These are phyloP conservation scores for Eucalyptus decipiens DNA, from an alignment of 345 rosid species.

Conservation along the genomic window DNA sequence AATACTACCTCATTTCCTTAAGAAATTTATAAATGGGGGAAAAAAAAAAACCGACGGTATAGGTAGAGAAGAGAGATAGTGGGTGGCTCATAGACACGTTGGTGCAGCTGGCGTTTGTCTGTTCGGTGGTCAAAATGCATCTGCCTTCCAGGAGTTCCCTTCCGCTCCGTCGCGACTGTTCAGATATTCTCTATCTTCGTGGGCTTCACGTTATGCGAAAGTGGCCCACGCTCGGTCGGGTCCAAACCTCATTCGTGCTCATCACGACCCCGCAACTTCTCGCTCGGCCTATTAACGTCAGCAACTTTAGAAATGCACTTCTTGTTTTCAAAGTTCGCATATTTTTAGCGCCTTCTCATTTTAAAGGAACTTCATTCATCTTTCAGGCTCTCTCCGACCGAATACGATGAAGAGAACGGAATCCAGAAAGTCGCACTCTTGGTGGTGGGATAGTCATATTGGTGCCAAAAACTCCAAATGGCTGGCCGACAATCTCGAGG, in stretches of 20 bases:
- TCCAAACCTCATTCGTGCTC: background rate
- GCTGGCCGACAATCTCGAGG: constrained; percentile 81
- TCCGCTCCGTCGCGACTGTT: background rate
- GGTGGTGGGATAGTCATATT: constrained; percentile 92
- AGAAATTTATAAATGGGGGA: background rate
- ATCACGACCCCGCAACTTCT: background rate
- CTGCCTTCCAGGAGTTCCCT: background rate
- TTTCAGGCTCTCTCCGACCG: background rate
- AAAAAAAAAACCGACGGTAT: background rate
- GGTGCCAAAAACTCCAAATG: constrained; percentile 71
- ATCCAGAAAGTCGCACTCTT: constrained; percentile 50
- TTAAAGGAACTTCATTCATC: background rate
- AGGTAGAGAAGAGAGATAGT: background rate
- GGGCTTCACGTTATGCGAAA: background rate
- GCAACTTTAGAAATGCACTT: background rate
- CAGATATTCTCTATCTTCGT: background rate
- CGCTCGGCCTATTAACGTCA: background rate
- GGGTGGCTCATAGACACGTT: background rate
- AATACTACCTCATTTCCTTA: background rate
- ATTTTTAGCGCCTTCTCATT: background rate
- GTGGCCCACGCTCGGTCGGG: background rate
- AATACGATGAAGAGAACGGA: constrained; percentile 31
- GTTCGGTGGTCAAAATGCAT: background rate
- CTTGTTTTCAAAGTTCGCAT: background rate
- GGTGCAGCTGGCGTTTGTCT: background rate